Conservation (phyloP, 2,329 filamentous ascomycete species). For the Cladobotryum mycophilum region DNA sequence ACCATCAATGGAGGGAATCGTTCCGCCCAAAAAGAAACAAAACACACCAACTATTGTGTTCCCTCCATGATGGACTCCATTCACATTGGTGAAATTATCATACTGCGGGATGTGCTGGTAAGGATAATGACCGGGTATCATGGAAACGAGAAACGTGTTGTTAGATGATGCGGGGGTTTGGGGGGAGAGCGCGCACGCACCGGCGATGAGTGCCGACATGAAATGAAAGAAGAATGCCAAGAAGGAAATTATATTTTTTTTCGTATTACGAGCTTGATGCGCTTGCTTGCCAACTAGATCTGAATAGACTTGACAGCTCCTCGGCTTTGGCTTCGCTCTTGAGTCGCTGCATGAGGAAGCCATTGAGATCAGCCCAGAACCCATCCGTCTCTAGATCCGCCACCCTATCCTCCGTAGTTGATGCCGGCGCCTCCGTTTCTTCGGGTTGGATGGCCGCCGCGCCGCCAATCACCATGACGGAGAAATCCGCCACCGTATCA, state of each 20-base stretch:
- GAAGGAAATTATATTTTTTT: not conserved
- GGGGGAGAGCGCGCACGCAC: not conserved
- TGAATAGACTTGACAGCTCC: conserved; percentile 62
- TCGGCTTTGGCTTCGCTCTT: conserved; percentile 62
- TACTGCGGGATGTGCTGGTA: conserved; percentile 9
- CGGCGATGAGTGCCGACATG: conserved; percentile 1
- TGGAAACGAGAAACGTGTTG: conserved; percentile 4
- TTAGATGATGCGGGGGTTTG: conserved; percentile 4
- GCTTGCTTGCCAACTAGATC: conserved; percentile 58
- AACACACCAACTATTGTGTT: conserved; percentile 1
- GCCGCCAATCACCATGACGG: conserved; percentile 82
- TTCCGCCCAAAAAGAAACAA: conserved; percentile 3
- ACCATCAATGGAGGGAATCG: not conserved
- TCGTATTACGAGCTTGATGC: conserved; percentile 21
- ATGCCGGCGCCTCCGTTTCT: conserved; percentile 16
- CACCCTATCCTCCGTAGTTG: conserved; percentile 24
- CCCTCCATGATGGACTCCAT: not conserved
- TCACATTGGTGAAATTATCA: conserved; percentile 2
- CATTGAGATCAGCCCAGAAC: conserved; percentile 84
- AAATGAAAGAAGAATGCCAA: conserved; percentile 1
- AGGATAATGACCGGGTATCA: conserved; percentile 9
- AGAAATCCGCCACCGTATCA: conserved; percentile 59
- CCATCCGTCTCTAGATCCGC: conserved; percentile 60
- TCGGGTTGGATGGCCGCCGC: conserved; percentile 40
- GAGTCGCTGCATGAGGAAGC: conserved; percentile 72